Evolutionary conservation across 2,329 filamentous ascomycete species (phyloP), one percentile per base, ranked within the genome.

Genomic region (Penicillium hesseltinei): DNA sequence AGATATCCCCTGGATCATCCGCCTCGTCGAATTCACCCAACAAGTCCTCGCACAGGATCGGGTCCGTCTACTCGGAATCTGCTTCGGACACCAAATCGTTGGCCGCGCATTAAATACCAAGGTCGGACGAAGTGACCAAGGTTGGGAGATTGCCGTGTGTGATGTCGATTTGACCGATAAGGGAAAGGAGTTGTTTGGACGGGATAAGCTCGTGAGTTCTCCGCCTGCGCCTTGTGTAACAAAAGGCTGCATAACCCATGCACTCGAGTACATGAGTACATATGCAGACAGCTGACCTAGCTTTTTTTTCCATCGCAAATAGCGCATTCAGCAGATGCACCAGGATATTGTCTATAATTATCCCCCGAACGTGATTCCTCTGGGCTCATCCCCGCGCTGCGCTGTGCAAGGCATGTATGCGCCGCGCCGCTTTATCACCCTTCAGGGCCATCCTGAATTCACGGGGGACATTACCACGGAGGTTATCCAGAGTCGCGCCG

Each of bases 371-470:
- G 82, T 88, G 2, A 80, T 87, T 55, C 74, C 79, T 2, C 80
- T 95, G 2, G 91, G 85, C 2, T 82, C 80, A 40, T 89, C 88
- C 2, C 80, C 82, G 4, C 75, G 80, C 45, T 95, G 91, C 76
- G 76, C 81, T 10, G 86, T 91, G n/a, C 91, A 96, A 73, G 89
- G 87, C 60, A 91, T 95, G 83, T 89, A 94, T 70, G 74, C 81
- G 21, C 83, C 86, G 9, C 78, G 81, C 42, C 81, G 82, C 36
- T 78, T 90, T 59, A 87, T 95, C 59, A 87, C 90, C 0, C 84
- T 96, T 1, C 91, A 96, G 77, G 91, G 91, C 6, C 91, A 96
- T 73, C 92, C 91, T 0, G 92, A 96, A 73, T 94, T 93, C 71
- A 89, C 82, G 4, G 80, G 81, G 58, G 82, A 85, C 17, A 92